These are phyloP conservation scores for Teratosphaeria zuluensis DNA, from an alignment of 2,329 filamentous ascomycete species.

Conservation along the genomic window DNA sequence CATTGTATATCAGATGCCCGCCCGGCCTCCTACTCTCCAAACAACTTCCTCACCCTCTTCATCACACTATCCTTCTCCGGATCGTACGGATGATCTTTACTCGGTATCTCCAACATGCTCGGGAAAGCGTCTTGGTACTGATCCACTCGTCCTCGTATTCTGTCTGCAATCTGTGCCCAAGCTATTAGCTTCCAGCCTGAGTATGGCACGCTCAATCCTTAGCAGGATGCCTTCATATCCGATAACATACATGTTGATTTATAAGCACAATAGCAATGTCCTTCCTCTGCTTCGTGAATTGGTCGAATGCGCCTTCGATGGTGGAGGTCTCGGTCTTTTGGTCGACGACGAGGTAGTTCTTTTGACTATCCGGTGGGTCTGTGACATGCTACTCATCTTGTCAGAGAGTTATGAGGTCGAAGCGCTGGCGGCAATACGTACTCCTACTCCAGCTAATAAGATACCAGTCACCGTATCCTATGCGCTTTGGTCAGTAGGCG, in stretches of 20 bases:
- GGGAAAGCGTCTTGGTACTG: conserved; percentile 91
- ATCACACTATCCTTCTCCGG: conserved; percentile 98
- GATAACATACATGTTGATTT: conserved; percentile 78
- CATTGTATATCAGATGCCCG: not conserved
- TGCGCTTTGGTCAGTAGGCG: not conserved
- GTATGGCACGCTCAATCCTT: not conserved
- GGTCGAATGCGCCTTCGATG: conserved; percentile 84
- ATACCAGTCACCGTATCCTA: conserved; percentile 95
- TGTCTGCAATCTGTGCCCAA: conserved; percentile 67
- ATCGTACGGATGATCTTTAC: conserved; percentile 98
- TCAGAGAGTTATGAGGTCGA: not conserved
- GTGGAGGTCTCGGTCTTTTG: conserved; percentile 77
- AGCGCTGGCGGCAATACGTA: conserved; percentile 37
- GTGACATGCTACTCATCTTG: conserved; percentile 65
- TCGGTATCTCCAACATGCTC: conserved; percentile 91
- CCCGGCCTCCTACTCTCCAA: conserved; percentile 50
- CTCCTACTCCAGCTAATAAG: conserved; percentile 88
- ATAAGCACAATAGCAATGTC: conserved; percentile 95
- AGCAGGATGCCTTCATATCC: too few relatives aligned
- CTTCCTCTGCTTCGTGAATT: conserved; percentile 80
- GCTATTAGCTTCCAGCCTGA: not conserved
- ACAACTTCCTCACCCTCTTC: conserved; percentile 68
- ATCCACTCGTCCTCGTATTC: conserved; percentile 84
- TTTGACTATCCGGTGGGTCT: conserved; percentile 74
- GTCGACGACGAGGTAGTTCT: conserved; percentile 97